A percentile compares a stretch with the other conserved stretches of the same genome.
Evolutionary conservation across 495 filamentous ascomycete genomes (phyloP).

Genomic region (Aspergillus incahuasiensis): DNA sequence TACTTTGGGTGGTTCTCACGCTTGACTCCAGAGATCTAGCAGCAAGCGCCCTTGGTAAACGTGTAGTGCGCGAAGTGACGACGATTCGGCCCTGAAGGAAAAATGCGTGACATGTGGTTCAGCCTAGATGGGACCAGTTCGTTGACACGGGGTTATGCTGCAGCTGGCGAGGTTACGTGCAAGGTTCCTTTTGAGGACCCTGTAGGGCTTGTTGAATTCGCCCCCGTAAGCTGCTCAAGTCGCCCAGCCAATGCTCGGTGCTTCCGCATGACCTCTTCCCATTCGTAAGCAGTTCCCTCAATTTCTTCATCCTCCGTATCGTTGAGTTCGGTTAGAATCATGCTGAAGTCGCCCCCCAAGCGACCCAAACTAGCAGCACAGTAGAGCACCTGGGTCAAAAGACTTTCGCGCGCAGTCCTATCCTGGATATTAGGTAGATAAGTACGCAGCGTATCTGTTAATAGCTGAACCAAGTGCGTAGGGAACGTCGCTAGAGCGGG

Average conservation of each 20-base stretch:
- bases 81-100: neutral
- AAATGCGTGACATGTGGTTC: neutral
- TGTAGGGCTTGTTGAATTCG: constrained; percentile 9
- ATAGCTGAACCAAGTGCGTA: constrained; percentile 73
- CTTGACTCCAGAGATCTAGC: neutral
- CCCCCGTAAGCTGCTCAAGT: constrained; percentile 69
- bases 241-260: constrained; percentile 82
- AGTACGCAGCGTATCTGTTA: constrained; percentile 68
- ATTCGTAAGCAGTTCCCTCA: constrained; percentile 53
- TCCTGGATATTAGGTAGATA: constrained; percentile 86
- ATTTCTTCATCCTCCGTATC: constrained; percentile 50
- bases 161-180: constrained; percentile 15
- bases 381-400: constrained; percentile 93
- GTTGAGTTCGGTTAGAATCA: constrained; percentile 69
- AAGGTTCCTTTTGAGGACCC: constrained; percentile 16
- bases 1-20: neutral
- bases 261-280: constrained; percentile 88
- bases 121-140: neutral
- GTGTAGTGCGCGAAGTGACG: neutral
- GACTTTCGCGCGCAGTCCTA: constrained; percentile 69
- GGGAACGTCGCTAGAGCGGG: constrained; percentile 80
- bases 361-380: constrained; percentile 90
- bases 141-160: neutral
- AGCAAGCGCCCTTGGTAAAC: neutral
- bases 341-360: constrained; percentile 87